Percentiles rank a stretch among this genome's conserved stretches.
Conservation (phyloP, 208 protist species). For the Zelonia costaricensis region DNA sequence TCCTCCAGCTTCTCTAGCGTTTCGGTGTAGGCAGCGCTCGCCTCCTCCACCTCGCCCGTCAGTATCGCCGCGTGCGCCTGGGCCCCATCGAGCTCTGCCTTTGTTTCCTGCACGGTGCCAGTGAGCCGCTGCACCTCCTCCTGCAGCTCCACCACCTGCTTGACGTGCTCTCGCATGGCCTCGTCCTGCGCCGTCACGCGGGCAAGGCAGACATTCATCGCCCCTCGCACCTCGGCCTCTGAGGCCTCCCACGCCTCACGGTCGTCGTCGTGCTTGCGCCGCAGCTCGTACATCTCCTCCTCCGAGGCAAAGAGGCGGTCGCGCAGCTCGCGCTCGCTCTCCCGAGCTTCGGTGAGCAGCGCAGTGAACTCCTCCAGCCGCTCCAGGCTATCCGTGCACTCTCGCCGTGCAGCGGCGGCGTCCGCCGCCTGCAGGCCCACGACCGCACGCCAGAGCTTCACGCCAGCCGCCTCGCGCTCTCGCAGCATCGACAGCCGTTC, state of each 20-base stretch:
- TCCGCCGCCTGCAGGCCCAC: constrained; percentile 26
- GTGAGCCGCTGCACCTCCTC: constrained; percentile 44
- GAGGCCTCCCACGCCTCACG: constrained; percentile 5
- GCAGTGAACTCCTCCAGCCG: constrained; percentile 65
- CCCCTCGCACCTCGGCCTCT: constrained; percentile 21
- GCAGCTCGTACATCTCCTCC: constrained; percentile 34
- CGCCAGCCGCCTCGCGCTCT: background rate
- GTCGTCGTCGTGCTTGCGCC: constrained; percentile 5
- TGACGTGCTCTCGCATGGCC: constrained; percentile 31
- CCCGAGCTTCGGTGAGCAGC: constrained; percentile 53
- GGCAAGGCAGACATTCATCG: constrained; percentile 13
- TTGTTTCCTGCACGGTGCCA: background rate
- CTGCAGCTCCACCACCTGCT: constrained; percentile 41
- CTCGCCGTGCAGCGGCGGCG: constrained; percentile 35
- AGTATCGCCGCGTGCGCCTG: background rate
- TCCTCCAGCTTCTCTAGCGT: constrained; percentile 54
- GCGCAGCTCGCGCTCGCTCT: constrained; percentile 44
- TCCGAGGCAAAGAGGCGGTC: constrained; percentile 43
- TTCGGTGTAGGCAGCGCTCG: constrained; percentile 38
- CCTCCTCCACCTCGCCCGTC: constrained; percentile 35
- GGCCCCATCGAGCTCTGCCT: background rate
- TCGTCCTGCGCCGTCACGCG: constrained; percentile 26
- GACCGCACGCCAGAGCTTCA: constrained; percentile 17
- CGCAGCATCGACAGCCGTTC: background rate
- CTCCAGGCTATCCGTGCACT: constrained; percentile 65